These are phyloP conservation scores for Echinosophora koreensis DNA, from an alignment of 306 rosid genomes.

Conservation along the genomic window DNA sequence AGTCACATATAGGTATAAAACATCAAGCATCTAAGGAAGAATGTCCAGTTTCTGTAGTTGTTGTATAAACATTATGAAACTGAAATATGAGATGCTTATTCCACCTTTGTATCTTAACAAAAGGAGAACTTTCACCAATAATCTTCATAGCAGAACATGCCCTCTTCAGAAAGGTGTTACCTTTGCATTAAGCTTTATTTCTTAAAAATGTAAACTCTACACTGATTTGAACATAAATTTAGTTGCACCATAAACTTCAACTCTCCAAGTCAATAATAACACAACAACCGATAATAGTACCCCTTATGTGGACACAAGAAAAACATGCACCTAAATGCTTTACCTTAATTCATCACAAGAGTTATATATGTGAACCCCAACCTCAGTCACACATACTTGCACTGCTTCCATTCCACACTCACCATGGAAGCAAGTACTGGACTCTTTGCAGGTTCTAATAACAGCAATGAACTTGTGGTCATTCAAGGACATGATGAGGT, in stretches of 20 bases:
- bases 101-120: constrained; percentile 42
- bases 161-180: constrained; percentile 26
- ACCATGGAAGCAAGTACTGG: constrained; percentile 94
- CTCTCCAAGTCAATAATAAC: constrained; percentile 46
- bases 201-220: constrained; percentile 35
- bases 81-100: constrained; percentile 48
- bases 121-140: constrained; percentile 36
- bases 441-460: constrained; percentile 88
- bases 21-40: constrained; percentile 46
- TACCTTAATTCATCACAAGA: constrained; percentile 26
- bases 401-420: constrained; percentile 40
- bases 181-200: constrained; percentile 28
- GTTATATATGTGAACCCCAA: constrained; percentile 44
- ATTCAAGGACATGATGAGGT: constrained; percentile 93
- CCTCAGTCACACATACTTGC: constrained; percentile 45
- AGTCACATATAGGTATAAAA: neutral
- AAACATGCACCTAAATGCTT: constrained; percentile 12
- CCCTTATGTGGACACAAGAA: constrained; percentile 48
- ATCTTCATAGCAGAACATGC: neutral
- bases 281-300: constrained; percentile 48
- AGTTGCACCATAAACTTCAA: constrained; percentile 53
- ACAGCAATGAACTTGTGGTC: constrained; percentile 90
- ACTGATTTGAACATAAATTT: constrained; percentile 10
- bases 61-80: constrained; percentile 47
- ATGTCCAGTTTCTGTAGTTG: constrained; percentile 50